Conservation (phyloP, 805 yeast genomes). For the Candida nonsorbophila region DNA sequence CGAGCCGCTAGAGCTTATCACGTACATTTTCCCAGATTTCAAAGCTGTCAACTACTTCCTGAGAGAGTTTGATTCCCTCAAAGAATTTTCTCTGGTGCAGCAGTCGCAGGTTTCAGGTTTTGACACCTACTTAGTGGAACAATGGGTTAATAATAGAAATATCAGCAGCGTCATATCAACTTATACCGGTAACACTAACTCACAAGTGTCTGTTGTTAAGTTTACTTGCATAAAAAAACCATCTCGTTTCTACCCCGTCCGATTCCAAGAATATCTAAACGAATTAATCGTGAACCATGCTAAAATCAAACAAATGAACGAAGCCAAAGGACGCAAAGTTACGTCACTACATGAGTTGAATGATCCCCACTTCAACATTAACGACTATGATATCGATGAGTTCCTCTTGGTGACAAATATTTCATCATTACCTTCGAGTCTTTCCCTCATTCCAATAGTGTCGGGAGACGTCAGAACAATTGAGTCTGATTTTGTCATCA, state of each 20-base stretch:
- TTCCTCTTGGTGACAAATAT: slow-evolving; percentile 73
- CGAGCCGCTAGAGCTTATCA: slow-evolving; percentile 23
- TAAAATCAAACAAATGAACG: slow-evolving; percentile 51
- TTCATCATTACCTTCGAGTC: slow-evolving; percentile 70
- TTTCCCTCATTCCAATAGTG: slow-evolving; percentile 67
- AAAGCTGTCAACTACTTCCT: slow-evolving; percentile 46
- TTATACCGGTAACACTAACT: slow-evolving; percentile 78
- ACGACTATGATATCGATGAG: slow-evolving; percentile 11
- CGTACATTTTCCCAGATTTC: slow-evolving; percentile 52
- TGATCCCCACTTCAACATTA: slow-evolving; percentile 1
- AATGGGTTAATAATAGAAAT: slow-evolving; percentile 79
- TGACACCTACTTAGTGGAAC: slow-evolving; percentile 89
- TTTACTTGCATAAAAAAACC: slow-evolving; percentile 50
- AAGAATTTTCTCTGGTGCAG: slow-evolving; percentile 38
- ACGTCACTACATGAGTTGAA: slow-evolving; percentile 1
- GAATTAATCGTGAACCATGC: slow-evolving; percentile 65
- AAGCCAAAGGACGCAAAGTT: slow-evolving; percentile 2
- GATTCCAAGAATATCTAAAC: slow-evolving; percentile 55
- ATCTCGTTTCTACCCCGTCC: slow-evolving; percentile 42
- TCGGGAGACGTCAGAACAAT: slow-evolving; percentile 49
- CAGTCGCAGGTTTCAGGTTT: slow-evolving; percentile 60
- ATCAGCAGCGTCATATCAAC: slow-evolving; percentile 67
- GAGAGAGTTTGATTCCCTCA: slow-evolving; percentile 25
- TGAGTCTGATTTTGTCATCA: slow-evolving; percentile 60
- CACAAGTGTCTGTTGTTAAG: slow-evolving; percentile 52